Evolutionary conservation across 345 rosid species (phyloP), one percentile per base, ranked within the genome.

Genomic region (Xanthoceras sorbifolium): DNA sequence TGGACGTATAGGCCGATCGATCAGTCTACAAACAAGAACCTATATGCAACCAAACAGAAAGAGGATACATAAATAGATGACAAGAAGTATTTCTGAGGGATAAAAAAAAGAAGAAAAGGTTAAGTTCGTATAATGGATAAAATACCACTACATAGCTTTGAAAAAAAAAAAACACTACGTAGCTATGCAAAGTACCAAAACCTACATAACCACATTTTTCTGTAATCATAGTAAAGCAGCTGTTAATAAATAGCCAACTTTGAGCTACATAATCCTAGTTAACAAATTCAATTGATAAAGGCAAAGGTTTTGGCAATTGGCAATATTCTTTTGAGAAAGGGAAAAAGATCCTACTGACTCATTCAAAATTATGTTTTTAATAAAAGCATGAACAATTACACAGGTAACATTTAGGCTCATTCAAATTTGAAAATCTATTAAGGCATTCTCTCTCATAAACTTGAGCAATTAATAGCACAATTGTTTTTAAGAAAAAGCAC

Each of bases 1-100:
- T 78, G 99, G 97, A 62, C 97, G 97, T 82, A 96, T 69, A 84
- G 99, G 99, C 85, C 99, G 88, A 89, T 96, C 99, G 1, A 96
- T 96, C 90, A 96, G 82, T 86, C 99, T 92, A 84, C 99, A 93
- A 69, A 88, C 89, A 76, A 96, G 94, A 82, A 93, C 98, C 99
- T 96, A 80, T 67, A 85, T 67, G 72, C 55, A 76, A 76, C 62
- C 55, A 81, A 79, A 77, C 20, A 65, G 50, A 50, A 60, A 18
- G 67, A 36, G 74, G 61, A 64, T 52, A 67, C 1, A 54, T 48
- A 18, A 32, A 40, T 5, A 22, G n/a, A 74, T 6, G 50, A 29
- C 26, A 36, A 59, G 26, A 54, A 64, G 52, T 26, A 71, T 63
- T 23, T 32, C 17, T 23, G 9, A 48, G 36, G 26, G 61, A 1